A percentile compares a stretch with the other conserved stretches of the same genome.
phyloP scores from a whole-genome alignment of 352 stramenopile species.

The Halophytophthora polymorphica region DNA sequence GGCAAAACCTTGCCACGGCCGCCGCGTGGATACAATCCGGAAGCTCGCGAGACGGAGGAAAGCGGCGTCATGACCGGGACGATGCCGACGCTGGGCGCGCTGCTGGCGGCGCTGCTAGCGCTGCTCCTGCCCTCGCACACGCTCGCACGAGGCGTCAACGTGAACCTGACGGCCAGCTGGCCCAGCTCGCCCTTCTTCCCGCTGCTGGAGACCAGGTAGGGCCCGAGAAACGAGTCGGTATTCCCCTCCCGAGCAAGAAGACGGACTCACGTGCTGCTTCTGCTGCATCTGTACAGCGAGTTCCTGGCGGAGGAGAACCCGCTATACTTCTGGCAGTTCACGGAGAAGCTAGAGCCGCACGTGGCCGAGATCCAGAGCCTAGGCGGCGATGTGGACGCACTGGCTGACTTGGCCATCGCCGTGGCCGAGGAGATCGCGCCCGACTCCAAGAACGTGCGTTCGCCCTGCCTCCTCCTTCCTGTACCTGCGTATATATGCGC shows the following conservation, averaged over 20 bases:
- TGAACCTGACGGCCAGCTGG: conserved; percentile 63
- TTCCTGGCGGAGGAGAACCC: conserved; percentile 81
- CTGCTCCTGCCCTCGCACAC: conserved; percentile 14
- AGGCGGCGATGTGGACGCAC: conserved; percentile 39
- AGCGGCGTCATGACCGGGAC: conserved; percentile 9
- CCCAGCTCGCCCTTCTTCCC: conserved; percentile 54
- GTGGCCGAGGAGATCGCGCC: conserved; percentile 59
- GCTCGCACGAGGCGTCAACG: conserved; percentile 36
- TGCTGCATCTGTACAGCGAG: conserved; percentile 34
- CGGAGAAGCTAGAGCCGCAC: conserved; percentile 42
- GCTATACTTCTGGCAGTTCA: conserved; percentile 72
- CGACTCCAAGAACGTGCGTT: conserved; percentile 54
- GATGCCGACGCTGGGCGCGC: conserved; percentile 15
- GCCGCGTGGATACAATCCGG: not conserved
- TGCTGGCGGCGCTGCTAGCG: conserved; percentile 15
- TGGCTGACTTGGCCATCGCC: conserved; percentile 46
- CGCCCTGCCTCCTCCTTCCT: too few relatives aligned
- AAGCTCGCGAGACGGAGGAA: too few relatives aligned
- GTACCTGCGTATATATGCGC: too few relatives aligned
- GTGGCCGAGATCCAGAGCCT: conserved; percentile 32
- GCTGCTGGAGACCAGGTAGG: conserved; percentile 53
- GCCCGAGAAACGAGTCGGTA: not conserved
- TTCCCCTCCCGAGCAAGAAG: not conserved
- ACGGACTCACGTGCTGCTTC: not conserved
- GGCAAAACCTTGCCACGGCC: too few relatives aligned